Evolutionary conservation across 2,329 filamentous ascomycete genomes (phyloP).

Genomic region (Clonostachys sp.): DNA sequence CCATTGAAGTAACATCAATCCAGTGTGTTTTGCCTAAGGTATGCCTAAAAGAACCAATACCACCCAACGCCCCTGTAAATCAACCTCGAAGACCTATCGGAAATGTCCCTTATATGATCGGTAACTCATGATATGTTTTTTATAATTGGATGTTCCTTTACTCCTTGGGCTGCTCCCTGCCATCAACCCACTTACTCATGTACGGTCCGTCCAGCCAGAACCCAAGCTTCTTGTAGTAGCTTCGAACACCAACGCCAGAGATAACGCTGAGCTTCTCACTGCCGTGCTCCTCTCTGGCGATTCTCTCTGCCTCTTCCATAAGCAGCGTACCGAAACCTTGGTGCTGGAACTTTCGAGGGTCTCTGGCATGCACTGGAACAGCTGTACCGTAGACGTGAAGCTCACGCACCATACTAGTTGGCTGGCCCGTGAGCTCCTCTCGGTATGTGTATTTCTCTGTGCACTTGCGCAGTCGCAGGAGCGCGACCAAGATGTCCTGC

Average conservation of each 20-base stretch:
- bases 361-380: conserved; percentile 93
- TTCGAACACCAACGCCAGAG: conserved; percentile 92
- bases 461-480: conserved; percentile 87
- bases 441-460: conserved; percentile 89
- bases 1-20: too few relatives aligned
- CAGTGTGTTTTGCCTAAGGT: too few relatives aligned
- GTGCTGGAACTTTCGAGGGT: conserved; percentile 96
- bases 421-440: conserved; percentile 78
- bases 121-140: too few relatives aligned
- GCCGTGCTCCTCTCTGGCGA: conserved; percentile 89
- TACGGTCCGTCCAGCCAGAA: conserved; percentile 93
- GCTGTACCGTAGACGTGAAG: conserved; percentile 96
- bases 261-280: conserved; percentile 95
- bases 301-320: conserved; percentile 97
- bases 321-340: conserved; percentile 93
- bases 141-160: not conserved
- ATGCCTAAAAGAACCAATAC: too few relatives aligned
- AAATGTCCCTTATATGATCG: too few relatives aligned
- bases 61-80: too few relatives aligned
- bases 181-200: conserved; percentile 63
- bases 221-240: conserved; percentile 89
- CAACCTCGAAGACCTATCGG: too few relatives aligned
- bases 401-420: conserved; percentile 87
- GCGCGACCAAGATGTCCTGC: conserved; percentile 92
- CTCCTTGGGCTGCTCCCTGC: conserved; percentile 16